Percentiles rank a stretch among this genome's conserved stretches.
These are phyloP conservation scores for Torulaspora gathmanii DNA, from an alignment of 805 yeast genomes.

Conservation along the genomic window DNA sequence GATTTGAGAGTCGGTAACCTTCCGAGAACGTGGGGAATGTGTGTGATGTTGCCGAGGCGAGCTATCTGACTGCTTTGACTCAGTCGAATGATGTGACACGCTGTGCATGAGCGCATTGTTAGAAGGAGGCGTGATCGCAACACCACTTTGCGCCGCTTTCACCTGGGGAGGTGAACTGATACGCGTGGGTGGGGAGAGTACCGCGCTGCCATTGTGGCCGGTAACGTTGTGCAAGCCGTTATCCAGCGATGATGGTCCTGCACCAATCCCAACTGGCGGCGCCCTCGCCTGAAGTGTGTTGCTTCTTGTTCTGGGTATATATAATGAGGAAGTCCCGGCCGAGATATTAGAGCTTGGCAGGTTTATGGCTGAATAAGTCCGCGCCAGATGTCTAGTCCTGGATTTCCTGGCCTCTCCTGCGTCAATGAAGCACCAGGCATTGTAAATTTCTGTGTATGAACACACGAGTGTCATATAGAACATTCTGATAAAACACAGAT, in stretches of 20 bases:
- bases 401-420: slow-evolving; percentile 14
- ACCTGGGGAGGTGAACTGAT: slow-evolving; percentile 12
- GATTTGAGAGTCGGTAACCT: slow-evolving; percentile 10
- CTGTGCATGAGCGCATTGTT: slow-evolving; percentile 7
- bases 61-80: slow-evolving; percentile 11
- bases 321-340: slow-evolving; percentile 9
- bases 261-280: slow-evolving; percentile 5
- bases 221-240: background rate
- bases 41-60: slow-evolving; percentile 17
- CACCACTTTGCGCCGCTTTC: slow-evolving; percentile 3
- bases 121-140: slow-evolving; percentile 12
- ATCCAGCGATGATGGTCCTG: slow-evolving; percentile 1
- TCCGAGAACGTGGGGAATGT: slow-evolving; percentile 16
- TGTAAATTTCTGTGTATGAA: slow-evolving; percentile 60
- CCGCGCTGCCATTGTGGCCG: slow-evolving; percentile 1
- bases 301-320: slow-evolving; percentile 24
- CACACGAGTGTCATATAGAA: slow-evolving; percentile 57
- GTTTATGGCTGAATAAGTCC: slow-evolving; percentile 6
- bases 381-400: slow-evolving; percentile 7
- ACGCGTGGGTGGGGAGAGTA: slow-evolving; percentile 8
- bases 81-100: slow-evolving; percentile 8
- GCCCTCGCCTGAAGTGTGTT: slow-evolving; percentile 23
- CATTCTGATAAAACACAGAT: slow-evolving; percentile 61
- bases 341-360: slow-evolving; percentile 5
- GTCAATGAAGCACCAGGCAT: slow-evolving; percentile 49